A percentile compares a stretch with the other conserved stretches of the same genome.
Conservation (phyloP, 75 land plant genomes). For the Selaginella moellendorffii region DNA sequence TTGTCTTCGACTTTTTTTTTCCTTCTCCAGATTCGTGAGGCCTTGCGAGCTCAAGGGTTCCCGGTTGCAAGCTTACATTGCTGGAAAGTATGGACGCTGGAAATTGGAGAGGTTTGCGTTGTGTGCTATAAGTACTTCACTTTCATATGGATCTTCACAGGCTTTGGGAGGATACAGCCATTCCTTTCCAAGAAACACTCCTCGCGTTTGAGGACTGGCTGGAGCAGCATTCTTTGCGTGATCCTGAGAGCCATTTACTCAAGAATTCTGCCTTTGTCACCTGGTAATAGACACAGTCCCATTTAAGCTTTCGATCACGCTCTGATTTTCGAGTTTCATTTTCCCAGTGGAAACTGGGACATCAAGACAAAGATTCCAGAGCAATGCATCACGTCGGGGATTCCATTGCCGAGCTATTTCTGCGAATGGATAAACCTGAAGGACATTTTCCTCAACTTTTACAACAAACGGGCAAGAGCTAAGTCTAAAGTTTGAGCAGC, state of each 20-base stretch:
- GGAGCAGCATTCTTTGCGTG: constrained; percentile 44
- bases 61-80: constrained; percentile 54
- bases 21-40: constrained; percentile 59
- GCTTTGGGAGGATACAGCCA: constrained; percentile 95
- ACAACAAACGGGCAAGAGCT: constrained; percentile 42
- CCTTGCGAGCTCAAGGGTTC: constrained; percentile 62
- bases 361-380: constrained; percentile 91
- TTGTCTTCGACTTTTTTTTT: no score
- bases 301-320: no score
- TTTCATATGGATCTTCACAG: constrained; percentile 41
- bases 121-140: not conserved
- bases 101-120: constrained; percentile 83
- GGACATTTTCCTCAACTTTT: constrained; percentile 81
- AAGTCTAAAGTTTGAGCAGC: not conserved
- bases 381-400: constrained; percentile 58
- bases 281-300: no score
- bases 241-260: constrained; percentile 26
- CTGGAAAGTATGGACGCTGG: constrained; percentile 82
- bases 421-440: constrained; percentile 94
- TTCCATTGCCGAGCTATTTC: constrained; percentile 56
- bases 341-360: constrained; percentile 97
- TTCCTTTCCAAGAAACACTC: constrained; percentile 59
- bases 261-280: constrained; percentile 83
- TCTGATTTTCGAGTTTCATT: no score
- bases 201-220: constrained; percentile 70